A percentile compares a stretch with the other conserved stretches of the same genome.
phyloP scores from a whole-genome alignment of 129 eudicot genomes.

The Centaurea solstitialis region DNA sequence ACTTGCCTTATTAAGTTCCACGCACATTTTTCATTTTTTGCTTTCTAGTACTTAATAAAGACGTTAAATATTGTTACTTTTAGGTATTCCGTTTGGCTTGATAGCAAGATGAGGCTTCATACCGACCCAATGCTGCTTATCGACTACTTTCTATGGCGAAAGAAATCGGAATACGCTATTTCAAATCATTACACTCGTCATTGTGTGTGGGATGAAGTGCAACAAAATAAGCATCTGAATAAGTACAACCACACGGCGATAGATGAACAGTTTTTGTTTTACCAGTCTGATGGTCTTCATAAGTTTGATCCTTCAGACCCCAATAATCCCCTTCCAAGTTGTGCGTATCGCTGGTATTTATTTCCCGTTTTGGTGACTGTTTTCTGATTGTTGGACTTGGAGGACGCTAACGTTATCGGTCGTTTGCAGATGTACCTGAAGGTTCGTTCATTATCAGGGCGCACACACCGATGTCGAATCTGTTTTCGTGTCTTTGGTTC shows the following conservation, averaged over 20 bases:
- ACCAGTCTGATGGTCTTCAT: conserved; percentile 88
- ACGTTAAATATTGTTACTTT: not conserved
- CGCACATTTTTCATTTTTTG: not conserved
- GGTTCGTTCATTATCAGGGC: conserved; percentile 93
- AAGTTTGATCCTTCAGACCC: conserved; percentile 89
- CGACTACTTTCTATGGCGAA: conserved; percentile 86
- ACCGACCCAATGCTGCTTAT: conserved; percentile 85
- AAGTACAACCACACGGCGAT: conserved; percentile 94
- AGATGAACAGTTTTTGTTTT: conserved; percentile 80
- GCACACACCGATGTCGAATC: conserved; percentile 91
- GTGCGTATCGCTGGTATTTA: conserved; percentile 59
- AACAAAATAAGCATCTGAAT: conserved; percentile 90
- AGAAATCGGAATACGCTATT: conserved; percentile 77
- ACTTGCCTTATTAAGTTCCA: not conserved
- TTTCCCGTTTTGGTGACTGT: conserved; percentile 11
- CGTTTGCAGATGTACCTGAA: conserved; percentile 87
- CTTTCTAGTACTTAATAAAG: not conserved
- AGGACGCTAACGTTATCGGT: conserved; percentile 11
- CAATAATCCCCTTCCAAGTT: conserved; percentile 75
- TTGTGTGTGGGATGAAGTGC: conserved; percentile 98
- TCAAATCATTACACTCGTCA: conserved; percentile 95
- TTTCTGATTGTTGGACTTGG: not conserved
- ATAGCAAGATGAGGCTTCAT: conserved; percentile 89
- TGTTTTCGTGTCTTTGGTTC: conserved; percentile 97
- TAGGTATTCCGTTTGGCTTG: conserved; percentile 98